Evolutionary conservation across 768 basidiomycete species (phyloP).

Genomic region (Dentipellis fragilis): DNA sequence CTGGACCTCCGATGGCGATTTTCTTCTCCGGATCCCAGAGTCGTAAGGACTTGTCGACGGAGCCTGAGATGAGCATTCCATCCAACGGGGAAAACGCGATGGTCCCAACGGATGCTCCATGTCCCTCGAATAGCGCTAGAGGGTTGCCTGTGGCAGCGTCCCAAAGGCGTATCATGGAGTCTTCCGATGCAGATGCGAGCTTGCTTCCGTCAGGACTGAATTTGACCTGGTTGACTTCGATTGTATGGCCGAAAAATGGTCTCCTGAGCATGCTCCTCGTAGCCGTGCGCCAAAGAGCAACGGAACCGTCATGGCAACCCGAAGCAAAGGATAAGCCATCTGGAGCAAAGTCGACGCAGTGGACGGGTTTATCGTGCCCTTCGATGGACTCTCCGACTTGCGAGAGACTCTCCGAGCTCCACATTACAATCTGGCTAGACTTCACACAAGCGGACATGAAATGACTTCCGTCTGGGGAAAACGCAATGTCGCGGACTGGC

Average conservation of each 20-base stretch:
- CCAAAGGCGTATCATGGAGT: neutral
- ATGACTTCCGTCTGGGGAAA: neutral
- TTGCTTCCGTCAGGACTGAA: neutral
- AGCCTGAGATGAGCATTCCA: neutral
- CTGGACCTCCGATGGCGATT: neutral
- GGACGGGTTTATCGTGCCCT: neutral
- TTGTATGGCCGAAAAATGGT: neutral
- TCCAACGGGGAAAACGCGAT: neutral
- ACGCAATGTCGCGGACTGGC: neutral
- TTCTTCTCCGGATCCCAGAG: neutral
- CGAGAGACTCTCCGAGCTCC: neutral
- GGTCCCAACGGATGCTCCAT: neutral
- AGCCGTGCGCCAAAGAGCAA: neutral
- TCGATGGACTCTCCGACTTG: neutral
- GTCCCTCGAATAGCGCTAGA: neutral
- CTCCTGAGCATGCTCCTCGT: neutral
- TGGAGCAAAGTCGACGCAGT: neutral
- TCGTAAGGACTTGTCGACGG: neutral
- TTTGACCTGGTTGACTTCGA: neutral
- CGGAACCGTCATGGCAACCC: neutral
- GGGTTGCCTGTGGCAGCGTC: neutral
- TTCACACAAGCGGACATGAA: neutral
- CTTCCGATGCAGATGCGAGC: neutral
- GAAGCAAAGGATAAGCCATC: neutral
- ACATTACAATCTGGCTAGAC: neutral